Evolutionary conservation across 2,329 filamentous ascomycete genomes (phyloP).

Genomic region (Xylariaceae sp.): DNA sequence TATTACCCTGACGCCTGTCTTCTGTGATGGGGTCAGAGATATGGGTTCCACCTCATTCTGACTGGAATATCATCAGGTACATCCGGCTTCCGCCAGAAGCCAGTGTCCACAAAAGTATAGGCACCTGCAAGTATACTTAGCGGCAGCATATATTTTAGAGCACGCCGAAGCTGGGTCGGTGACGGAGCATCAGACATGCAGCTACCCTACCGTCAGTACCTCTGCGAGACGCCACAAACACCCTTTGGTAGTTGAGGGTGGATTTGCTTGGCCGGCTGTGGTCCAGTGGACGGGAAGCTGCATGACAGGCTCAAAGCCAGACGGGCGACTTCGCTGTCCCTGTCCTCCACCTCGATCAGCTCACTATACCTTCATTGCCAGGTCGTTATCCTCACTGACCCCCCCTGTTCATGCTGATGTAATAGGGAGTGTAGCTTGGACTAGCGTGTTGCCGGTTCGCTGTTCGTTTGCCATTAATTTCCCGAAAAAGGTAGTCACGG

Average conservation of each 20-base stretch:
- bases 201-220: slow-evolving; percentile 41
- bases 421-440: neutral
- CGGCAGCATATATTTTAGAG: too few species aligned
- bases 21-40: slow-evolving; percentile 6
- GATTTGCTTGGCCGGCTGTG: slow-evolving; percentile 31
- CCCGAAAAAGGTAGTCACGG: too few species aligned
- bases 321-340: slow-evolving; percentile 27
- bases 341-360: slow-evolving; percentile 29
- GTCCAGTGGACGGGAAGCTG: slow-evolving; percentile 36
- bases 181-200: slow-evolving; percentile 39
- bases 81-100: too few species aligned
- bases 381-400: slow-evolving; percentile 18
- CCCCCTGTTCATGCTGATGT: neutral
- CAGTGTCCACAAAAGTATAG: too few species aligned
- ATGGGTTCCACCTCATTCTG: slow-evolving; percentile 9
- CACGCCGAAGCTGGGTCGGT: neutral
- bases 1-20: slow-evolving; percentile 14
- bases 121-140: too few species aligned
- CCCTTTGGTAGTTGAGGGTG: slow-evolving; percentile 35
- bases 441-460: too few species aligned
- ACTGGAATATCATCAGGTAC: neutral
- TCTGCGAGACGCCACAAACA: slow-evolving; percentile 46
- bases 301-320: slow-evolving; percentile 32
- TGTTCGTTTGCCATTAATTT: too few species aligned
- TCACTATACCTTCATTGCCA: slow-evolving; percentile 8